These are phyloP conservation scores for Ochetophila trinervis DNA, from an alignment of 306 rosid species.

Conservation along the genomic window DNA sequence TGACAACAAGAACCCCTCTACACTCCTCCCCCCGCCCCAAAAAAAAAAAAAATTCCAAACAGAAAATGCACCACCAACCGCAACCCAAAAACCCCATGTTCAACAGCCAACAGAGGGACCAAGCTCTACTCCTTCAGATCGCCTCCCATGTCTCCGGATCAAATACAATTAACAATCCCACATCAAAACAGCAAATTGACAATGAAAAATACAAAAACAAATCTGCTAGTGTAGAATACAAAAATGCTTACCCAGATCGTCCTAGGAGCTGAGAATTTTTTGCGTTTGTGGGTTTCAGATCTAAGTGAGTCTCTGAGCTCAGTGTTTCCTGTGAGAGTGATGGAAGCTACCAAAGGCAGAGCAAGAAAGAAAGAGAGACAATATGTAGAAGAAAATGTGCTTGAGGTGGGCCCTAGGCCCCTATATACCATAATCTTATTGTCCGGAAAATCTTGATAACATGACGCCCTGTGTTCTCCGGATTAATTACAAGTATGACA, in stretches of 20 bases:
- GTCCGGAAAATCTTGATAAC: background rate
- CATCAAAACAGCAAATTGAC: background rate
- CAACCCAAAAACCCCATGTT: conserved; percentile 11
- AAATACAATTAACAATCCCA: background rate
- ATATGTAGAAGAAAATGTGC: background rate
- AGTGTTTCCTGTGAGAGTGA: conserved; percentile 20
- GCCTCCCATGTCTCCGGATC: conserved; percentile 14
- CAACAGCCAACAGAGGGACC: background rate
- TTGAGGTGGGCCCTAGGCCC: conserved; percentile 31
- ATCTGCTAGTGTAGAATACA: background rate
- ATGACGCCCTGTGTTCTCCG: background rate
- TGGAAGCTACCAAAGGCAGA: conserved; percentile 3
- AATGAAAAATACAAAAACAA: background rate
- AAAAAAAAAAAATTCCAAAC: background rate
- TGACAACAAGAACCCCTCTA: background rate
- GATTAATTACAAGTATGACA: conserved; percentile 28
- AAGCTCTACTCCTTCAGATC: conserved; percentile 13
- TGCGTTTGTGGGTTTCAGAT: conserved; percentile 34
- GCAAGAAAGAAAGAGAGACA: background rate
- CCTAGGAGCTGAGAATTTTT: conserved; percentile 1
- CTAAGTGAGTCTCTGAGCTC: conserved; percentile 17
- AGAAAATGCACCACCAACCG: background rate
- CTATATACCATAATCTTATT: conserved; percentile 4
- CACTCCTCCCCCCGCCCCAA: no score
- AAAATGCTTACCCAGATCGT: conserved; percentile 37